A percentile compares a stretch with the other conserved stretches of the same genome.
Conservation (phyloP, 139 green algal species). For the Auxenochlorella pyrenoidosa region DNA sequence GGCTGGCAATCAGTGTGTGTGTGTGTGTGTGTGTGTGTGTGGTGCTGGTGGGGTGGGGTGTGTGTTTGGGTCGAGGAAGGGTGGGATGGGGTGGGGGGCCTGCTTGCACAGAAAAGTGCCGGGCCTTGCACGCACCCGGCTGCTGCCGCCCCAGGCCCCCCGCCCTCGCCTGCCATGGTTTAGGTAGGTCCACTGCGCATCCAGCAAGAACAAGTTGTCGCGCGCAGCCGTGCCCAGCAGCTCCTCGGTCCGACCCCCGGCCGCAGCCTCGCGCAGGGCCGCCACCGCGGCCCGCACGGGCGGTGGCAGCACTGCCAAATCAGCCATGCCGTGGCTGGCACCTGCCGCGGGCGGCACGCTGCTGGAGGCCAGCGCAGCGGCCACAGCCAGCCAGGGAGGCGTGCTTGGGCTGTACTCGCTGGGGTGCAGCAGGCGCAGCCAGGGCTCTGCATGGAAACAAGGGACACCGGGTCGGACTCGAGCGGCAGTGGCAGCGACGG, state of each 20-base stretch:
- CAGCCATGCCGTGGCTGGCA: background rate
- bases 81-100: no score
- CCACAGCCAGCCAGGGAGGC: constrained; percentile 6
- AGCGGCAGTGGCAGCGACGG: background rate
- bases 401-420: background rate
- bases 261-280: background rate
- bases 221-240: background rate
- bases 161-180: constrained; percentile 58
- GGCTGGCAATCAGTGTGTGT: no score
- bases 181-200: constrained; percentile 54
- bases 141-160: background rate
- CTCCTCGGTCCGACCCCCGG: background rate
- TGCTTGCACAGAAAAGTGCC: no score
- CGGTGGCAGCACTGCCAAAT: background rate
- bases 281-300: background rate
- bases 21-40: no score
- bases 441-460: background rate
- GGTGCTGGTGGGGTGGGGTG: no score
- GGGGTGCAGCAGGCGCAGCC: constrained; percentile 1
- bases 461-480: no score
- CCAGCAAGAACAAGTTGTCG: constrained; percentile 59
- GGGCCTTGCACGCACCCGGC: no score
- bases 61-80: no score
- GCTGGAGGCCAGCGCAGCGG: background rate
- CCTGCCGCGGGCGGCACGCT: background rate